Base-by-base conservation (phyloP, 2,329 filamentous ascomycete genomes). In the Talaromyces verruculosus region DNA sequence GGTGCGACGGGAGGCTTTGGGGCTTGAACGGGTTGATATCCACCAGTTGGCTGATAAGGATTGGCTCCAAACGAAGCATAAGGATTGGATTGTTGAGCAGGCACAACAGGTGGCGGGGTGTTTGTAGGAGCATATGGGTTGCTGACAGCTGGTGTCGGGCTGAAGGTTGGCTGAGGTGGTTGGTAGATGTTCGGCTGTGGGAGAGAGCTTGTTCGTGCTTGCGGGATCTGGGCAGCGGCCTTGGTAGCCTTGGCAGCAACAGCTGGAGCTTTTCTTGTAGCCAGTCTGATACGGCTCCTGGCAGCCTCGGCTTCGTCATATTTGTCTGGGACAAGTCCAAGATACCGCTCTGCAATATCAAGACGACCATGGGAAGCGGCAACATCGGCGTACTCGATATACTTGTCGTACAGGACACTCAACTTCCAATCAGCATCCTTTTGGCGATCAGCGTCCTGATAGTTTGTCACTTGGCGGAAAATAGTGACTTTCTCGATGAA, bases 401-500 rank as follows among this genome's bases (percentile, higher is more conserved):
- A 99, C 80, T 97, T 97, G 76, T 93, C 89, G 78, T 99, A 99
- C 63, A 99, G 83, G 2, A 89, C 84, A 43, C 88, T 86, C 67
- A 99, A 87, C 81, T 96, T 97, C 94, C 94, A 99, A 71, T 89
- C 91, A 1, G 89, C 88, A 10, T 86, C 84, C 71, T 91, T 86
- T 57, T 81, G 80, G 69, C 87, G 87, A 74, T 97, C 93, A 8
- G 81, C 79, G 75, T 99, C 95, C 72, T 91, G 83, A 82, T 97
- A 99, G 74, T 94, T 93, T 68, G 93, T 93, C 51, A 97, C 93
- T 71, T 95, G 87, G 64, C 95, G 90, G 88, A 99, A 99, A 63
- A 99, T 87, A 0, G 93, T 96, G 57, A 99, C 95, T 84, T 99
- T 99, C 81, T 99, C 95, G 68, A 99, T 96, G 75, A 99, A 94